Conservation (phyloP, 306 rosid species). For the Quercus robur region DNA sequence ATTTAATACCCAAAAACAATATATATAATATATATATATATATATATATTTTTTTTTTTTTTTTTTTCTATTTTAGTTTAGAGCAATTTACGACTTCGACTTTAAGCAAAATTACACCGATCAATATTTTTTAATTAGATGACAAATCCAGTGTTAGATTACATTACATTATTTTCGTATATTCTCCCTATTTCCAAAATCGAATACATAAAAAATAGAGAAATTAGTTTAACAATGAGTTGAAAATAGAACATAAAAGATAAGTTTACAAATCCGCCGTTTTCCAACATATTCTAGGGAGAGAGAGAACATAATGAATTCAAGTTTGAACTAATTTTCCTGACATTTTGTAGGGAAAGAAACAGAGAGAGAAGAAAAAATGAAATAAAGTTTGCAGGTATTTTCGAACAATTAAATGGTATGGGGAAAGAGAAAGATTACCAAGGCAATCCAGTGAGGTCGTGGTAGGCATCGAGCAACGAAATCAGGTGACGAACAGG, state of each 20-base stretch:
- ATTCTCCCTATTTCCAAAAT: too few species aligned
- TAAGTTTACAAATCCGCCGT: background rate
- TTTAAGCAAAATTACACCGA: background rate
- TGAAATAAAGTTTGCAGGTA: too few species aligned
- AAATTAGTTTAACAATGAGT: background rate
- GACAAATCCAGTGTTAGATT: too few species aligned
- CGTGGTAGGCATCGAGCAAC: slow-evolving; percentile 67
- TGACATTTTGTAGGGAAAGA: background rate
- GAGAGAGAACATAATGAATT: background rate
- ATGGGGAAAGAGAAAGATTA: slow-evolving; percentile 15
- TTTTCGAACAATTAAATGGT: too few species aligned
- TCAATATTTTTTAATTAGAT: too few species aligned
- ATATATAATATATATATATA: too few species aligned
- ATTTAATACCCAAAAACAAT: too few species aligned
- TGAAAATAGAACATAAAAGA: background rate
- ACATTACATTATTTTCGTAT: too few species aligned
- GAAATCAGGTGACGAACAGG: slow-evolving; percentile 53
- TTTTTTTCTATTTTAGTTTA: too few species aligned
- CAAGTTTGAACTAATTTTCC: too few species aligned
- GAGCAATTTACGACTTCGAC: background rate
- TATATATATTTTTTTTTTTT: too few species aligned
- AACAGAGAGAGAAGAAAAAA: background rate
- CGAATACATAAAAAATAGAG: too few species aligned
- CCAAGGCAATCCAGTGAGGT: slow-evolving; percentile 84
- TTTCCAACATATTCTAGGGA: background rate